Conservation (phyloP, 208 protist genomes). For the Porcisia deanei region DNA sequence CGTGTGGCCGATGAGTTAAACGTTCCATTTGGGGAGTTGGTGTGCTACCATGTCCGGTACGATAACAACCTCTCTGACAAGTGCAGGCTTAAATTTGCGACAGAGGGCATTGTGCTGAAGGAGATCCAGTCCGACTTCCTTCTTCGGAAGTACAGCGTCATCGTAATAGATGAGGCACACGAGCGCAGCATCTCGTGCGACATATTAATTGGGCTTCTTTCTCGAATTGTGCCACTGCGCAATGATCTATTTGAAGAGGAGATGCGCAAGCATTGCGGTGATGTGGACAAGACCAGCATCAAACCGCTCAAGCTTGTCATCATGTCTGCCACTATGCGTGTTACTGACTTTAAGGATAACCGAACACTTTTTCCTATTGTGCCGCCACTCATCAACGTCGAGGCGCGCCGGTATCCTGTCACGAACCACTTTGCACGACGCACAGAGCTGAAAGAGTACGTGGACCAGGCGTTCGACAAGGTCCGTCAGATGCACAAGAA, state of each 20-base stretch:
- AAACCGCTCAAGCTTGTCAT: slow-evolving; percentile 92
- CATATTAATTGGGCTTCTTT: slow-evolving; percentile 98
- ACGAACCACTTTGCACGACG: slow-evolving; percentile 96
- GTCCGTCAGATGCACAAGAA: slow-evolving; percentile 97
- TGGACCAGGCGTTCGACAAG: slow-evolving; percentile 95
- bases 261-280: slow-evolving; percentile 48
- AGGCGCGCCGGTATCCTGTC: slow-evolving; percentile 96
- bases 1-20: slow-evolving; percentile 98
- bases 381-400: slow-evolving; percentile 96
- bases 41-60: slow-evolving; percentile 98
- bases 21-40: slow-evolving; percentile 84
- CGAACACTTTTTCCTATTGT: slow-evolving; percentile 91
- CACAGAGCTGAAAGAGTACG: slow-evolving; percentile 94
- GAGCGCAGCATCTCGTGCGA: slow-evolving; percentile 94
- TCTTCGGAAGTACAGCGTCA: slow-evolving; percentile 94
- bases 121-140: slow-evolving; percentile 97
- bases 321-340: slow-evolving; percentile 94
- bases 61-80: slow-evolving; percentile 95
- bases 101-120: slow-evolving; percentile 99
- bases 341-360: slow-evolving; percentile 95
- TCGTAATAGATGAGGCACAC: slow-evolving; percentile 99
- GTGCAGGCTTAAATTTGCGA: slow-evolving; percentile 97
- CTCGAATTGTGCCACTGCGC: slow-evolving; percentile 96
- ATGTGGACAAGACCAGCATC: slow-evolving; percentile 50
- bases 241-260: slow-evolving; percentile 88